phyloP scores from a whole-genome alignment of 2,329 filamentous ascomycete species.

The Neofusicoccum ribis region DNA sequence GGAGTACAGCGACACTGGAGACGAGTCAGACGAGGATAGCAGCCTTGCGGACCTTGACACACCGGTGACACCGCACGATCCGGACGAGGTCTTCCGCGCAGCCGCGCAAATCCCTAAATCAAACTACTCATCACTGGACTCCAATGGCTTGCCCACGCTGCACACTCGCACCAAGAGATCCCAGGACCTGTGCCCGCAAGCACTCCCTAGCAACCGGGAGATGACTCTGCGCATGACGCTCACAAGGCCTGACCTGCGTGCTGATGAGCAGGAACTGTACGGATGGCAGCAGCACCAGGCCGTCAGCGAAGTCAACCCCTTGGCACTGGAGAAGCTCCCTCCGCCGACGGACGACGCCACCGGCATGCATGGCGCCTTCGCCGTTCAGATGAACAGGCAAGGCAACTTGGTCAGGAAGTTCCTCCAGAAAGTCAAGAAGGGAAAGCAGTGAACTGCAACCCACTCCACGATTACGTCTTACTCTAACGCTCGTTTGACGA shows the following conservation, averaged over 20 bases:
- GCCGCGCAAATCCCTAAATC: slow-evolving; percentile 34
- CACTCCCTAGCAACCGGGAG: slow-evolving; percentile 66
- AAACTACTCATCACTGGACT: slow-evolving; percentile 35
- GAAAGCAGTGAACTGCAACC: slow-evolving; percentile 8
- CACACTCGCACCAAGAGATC: slow-evolving; percentile 23
- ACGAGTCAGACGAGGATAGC: slow-evolving; percentile 29
- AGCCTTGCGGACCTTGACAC: slow-evolving; percentile 30
- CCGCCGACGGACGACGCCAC: slow-evolving; percentile 48
- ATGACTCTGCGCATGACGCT: slow-evolving; percentile 98
- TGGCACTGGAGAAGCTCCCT: slow-evolving; percentile 56
- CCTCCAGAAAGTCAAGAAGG: slow-evolving; percentile 37
- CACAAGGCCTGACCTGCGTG: slow-evolving; percentile 82
- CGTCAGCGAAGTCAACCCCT: slow-evolving; percentile 48
- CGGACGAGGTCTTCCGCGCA: slow-evolving; percentile 33
- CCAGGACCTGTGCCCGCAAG: slow-evolving; percentile 26
- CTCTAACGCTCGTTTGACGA: slow-evolving; percentile 14
- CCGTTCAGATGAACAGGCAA: slow-evolving; percentile 38
- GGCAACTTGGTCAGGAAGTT: slow-evolving; percentile 37
- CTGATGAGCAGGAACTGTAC: slow-evolving; percentile 70
- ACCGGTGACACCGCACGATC: slow-evolving; percentile 39
- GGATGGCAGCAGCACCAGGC: slow-evolving; percentile 58
- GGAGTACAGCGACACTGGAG: slow-evolving; percentile 27
- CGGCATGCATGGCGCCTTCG: slow-evolving; percentile 48
- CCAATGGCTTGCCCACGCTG: slow-evolving; percentile 28
- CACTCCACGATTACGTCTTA: slow-evolving; percentile 1